Evolutionary conservation across 2,329 filamentous ascomycete genomes (phyloP).

Genomic region (Chrysosporium queenslandicum): DNA sequence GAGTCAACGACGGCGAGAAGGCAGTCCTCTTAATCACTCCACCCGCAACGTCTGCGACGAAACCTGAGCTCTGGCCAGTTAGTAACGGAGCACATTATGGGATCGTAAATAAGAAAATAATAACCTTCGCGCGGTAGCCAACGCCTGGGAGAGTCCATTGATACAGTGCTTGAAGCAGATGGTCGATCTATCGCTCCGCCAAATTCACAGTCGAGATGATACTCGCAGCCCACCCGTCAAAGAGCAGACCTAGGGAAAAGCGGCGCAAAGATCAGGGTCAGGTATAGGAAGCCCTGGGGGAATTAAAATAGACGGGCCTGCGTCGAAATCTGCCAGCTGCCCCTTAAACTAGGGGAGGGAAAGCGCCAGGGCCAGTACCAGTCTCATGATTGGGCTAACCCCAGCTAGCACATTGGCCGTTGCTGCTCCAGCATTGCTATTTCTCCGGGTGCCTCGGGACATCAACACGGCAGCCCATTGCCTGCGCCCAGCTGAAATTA

Average conservation of each 20-base stretch:
- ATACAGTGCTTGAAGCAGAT: background rate
- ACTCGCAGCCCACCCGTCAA: too few species aligned
- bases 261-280: too few species aligned
- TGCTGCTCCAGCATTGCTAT: background rate
- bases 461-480: background rate
- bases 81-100: conserved; percentile 13
- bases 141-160: conserved; percentile 4
- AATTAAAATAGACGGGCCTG: too few species aligned
- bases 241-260: too few species aligned
- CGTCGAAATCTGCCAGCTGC: too few species aligned
- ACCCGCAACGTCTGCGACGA: conserved; percentile 52
- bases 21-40: conserved; percentile 50
- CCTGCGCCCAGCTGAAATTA: background rate
- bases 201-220: too few species aligned
- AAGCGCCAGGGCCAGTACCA: background rate
- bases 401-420: background rate
- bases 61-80: conserved; percentile 24
- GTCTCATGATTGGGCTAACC: background rate
- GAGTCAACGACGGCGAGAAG: conserved; percentile 54
- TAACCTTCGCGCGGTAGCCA: conserved; percentile 30
- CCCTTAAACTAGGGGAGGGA: too few species aligned
- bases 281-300: too few species aligned
- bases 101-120: background rate
- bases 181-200: too few species aligned
- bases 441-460: background rate